These are phyloP conservation scores for Plicaturopsis crispa DNA, from an alignment of 768 basidiomycete species.

Conservation along the genomic window DNA sequence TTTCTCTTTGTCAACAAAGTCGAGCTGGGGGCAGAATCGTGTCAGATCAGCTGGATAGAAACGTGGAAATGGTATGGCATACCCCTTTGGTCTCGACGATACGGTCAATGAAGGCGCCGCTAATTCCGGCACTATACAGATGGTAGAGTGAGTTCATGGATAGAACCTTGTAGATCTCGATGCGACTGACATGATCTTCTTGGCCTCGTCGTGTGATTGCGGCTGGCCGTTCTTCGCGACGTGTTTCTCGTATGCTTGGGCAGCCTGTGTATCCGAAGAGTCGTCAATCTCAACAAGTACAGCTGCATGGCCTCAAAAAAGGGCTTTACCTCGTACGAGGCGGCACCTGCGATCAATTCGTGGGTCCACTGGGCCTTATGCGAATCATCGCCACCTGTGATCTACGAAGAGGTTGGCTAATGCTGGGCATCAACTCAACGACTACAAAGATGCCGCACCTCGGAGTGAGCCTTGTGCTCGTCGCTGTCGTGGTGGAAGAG, in stretches of 20 bases:
- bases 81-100: slow-evolving; percentile 53
- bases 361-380: slow-evolving; percentile 58
- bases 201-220: slow-evolving; percentile 42
- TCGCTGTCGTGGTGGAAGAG: too few relatives aligned
- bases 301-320: not conserved
- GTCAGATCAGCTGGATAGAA: too few relatives aligned
- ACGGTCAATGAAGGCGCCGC: slow-evolving; percentile 45
- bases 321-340: slow-evolving; percentile 46
- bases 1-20: slow-evolving; percentile 1
- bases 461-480: too few relatives aligned
- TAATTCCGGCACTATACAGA: slow-evolving; percentile 40
- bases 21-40: not conserved
- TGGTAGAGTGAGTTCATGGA: not conserved
- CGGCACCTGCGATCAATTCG: slow-evolving; percentile 62
- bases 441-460: too few relatives aligned
- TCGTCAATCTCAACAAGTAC: too few relatives aligned
- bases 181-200: slow-evolving; percentile 51
- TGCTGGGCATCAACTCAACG: too few relatives aligned
- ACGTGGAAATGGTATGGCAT: slow-evolving; percentile 10
- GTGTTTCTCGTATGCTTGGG: slow-evolving; percentile 58
- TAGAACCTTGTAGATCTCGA: not conserved
- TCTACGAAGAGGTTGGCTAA: too few relatives aligned
- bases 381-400: slow-evolving; percentile 36
- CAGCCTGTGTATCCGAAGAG: too few relatives aligned
- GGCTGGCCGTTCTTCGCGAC: slow-evolving; percentile 38